These are phyloP conservation scores for Diversispora eburnea DNA, from an alignment of 192 early-diverging fungal genomes.

Conservation along the genomic window DNA sequence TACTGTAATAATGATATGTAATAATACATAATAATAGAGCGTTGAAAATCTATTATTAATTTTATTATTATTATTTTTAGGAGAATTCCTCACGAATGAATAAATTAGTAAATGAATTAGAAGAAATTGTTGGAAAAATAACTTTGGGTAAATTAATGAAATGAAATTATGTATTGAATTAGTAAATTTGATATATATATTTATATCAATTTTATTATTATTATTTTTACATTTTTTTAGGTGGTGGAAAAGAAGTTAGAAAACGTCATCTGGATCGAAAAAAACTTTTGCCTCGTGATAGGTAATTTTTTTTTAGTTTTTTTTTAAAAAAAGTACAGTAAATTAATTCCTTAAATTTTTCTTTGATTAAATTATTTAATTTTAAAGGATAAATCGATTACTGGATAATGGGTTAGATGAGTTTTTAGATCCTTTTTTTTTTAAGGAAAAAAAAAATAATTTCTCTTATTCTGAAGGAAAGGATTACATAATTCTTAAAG, in stretches of 20 bases:
- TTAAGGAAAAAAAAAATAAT: not conserved
- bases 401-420: constrained; percentile 67
- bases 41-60: not conserved
- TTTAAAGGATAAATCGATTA: constrained; percentile 61
- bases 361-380: not conserved
- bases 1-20: not conserved
- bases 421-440: not conserved
- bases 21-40: not conserved
- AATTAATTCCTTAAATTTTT: not conserved
- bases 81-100: constrained; percentile 74
- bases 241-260: constrained; percentile 81
- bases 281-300: constrained; percentile 90
- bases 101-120: constrained; percentile 60
- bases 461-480: not conserved
- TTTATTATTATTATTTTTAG: constrained; percentile 37
- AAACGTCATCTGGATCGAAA: constrained; percentile 77
- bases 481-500: constrained; percentile 37
- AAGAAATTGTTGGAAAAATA: constrained; percentile 62
- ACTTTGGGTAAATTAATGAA: constrained; percentile 58
- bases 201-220: not conserved
- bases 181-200: not conserved
- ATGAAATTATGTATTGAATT: not conserved
- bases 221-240: constrained; percentile 37
- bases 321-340: not conserved
- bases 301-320: constrained; percentile 39